These are phyloP conservation scores for Immersiella caudata DNA, from an alignment of 495 filamentous ascomycete species.

Conservation along the genomic window DNA sequence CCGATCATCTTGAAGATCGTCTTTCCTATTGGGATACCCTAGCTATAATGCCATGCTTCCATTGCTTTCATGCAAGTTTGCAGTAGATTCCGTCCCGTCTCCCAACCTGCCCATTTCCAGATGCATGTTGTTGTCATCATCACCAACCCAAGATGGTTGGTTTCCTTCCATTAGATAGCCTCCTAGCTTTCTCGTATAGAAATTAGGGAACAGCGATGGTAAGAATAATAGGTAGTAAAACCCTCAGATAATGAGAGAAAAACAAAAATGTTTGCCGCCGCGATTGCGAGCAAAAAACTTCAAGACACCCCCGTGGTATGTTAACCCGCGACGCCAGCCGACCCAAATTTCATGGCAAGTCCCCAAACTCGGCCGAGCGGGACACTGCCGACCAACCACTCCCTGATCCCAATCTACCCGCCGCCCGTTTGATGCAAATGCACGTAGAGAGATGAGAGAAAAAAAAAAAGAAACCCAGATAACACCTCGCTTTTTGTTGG, in stretches of 20 bases:
- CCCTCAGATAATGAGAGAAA: not conserved
- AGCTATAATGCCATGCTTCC: conserved; percentile 1
- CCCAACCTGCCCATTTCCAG: conserved; percentile 2
- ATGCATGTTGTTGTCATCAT: not conserved
- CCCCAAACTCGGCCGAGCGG: not conserved
- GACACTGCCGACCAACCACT: not conserved
- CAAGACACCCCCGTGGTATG: not conserved
- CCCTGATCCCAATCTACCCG: not conserved
- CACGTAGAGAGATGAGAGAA: too few relatives aligned
- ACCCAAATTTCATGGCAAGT: not conserved
- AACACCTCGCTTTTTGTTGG: conserved; percentile 1
- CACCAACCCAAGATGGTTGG: not conserved
- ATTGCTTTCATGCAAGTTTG: not conserved
- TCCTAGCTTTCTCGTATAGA: not conserved
- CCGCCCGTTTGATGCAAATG: conserved; percentile 2
- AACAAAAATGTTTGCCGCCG: too few relatives aligned
- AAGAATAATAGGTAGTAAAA: not conserved
- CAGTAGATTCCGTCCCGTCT: not conserved
- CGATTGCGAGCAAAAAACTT: too few relatives aligned
- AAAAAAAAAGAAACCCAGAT: not conserved
- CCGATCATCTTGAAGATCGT: not conserved
- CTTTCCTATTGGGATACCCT: not conserved
- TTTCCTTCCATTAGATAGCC: not conserved
- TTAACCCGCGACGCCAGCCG: not conserved
- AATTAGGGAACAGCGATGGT: not conserved